Evolutionary conservation across 129 eudicot genomes (phyloP), one percentile per base, ranked within the genome.

Genomic region (Flaveria trinervia): DNA sequence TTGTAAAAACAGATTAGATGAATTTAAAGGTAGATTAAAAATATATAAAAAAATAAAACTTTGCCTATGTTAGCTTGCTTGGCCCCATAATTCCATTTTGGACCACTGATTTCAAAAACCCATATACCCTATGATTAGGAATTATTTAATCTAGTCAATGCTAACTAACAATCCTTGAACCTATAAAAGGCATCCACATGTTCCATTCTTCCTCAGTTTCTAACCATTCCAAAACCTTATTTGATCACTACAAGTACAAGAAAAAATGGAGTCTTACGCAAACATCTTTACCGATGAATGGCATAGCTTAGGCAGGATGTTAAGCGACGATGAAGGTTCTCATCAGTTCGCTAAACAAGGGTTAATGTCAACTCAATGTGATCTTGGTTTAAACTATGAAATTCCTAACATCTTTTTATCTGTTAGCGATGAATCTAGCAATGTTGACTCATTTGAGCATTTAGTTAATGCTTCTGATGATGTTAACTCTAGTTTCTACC

Each of bases 251-350:
- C 12, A 50, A 51, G 54, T 67, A 11, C 17, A 65, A 17, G 41
- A 30, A n/a, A 64, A 72, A 61, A 88, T 89, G 96, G 93, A 87
- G 82, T 25, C 79, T 60, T 56, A 75, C 14, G 90, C 89, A 72
- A 84, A 80, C 81, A 80, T 83, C 69, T 78, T 85, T 49, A 89
- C 86, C 23, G 92, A 88, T 72, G 98, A 92, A 73, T 92, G 91
- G 92, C 88, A 88, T 26, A 72, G 78, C 45, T 41, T 90, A 75
- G 78, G 83, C 86, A 84, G 46, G 74, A 81, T 92, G 83, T 86
- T 92, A 71, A 30, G 85, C 9, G 20, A 33, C 22, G 82, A 85
- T 48, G 83, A 85, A 43, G 82, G 73, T 41, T 73, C 83, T 3
- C 84, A 88, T 80, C 73, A 11, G 22, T 68, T 82, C 9, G 28